phyloP scores from a whole-genome alignment of 2,329 filamentous ascomycete genomes.

The Pyrenophora graminea region DNA sequence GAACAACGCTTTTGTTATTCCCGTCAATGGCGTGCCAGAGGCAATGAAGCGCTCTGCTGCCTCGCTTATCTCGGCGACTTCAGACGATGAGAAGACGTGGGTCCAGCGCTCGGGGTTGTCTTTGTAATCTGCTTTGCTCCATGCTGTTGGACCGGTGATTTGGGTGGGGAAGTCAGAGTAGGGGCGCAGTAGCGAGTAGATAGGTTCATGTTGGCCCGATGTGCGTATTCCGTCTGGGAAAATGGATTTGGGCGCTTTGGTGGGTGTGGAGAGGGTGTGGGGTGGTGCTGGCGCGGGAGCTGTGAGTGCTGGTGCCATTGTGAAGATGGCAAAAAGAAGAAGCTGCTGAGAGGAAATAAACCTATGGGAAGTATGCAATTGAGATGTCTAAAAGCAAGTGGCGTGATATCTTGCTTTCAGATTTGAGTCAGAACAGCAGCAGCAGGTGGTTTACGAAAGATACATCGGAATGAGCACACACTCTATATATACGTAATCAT shows the following conservation, averaged over 20 bases:
- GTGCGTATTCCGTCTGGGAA: constrained; percentile 71
- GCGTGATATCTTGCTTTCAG: too few species aligned
- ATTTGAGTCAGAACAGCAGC: too few species aligned
- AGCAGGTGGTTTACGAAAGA: too few species aligned
- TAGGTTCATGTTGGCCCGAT: constrained; percentile 72
- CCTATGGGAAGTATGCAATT: too few species aligned
- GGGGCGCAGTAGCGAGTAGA: constrained; percentile 66
- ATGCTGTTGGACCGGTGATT: constrained; percentile 73
- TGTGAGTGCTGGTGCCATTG: constrained; percentile 49
- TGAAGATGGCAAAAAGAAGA: neutral
- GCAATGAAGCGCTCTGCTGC: constrained; percentile 72
- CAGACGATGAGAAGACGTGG: constrained; percentile 68
- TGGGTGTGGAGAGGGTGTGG: constrained; percentile 41
- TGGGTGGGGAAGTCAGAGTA: constrained; percentile 72
- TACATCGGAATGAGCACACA: too few species aligned
- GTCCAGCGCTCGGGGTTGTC: constrained; percentile 71
- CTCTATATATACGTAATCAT: too few species aligned
- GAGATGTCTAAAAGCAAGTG: too few species aligned
- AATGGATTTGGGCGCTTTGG: constrained; percentile 50
- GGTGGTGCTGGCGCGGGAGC: constrained; percentile 43
- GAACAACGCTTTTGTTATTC: constrained; percentile 70
- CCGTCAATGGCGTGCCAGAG: constrained; percentile 68
- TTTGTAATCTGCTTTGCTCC: constrained; percentile 68
- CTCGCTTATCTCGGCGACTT: constrained; percentile 68
- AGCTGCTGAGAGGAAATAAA: neutral